phyloP scores from a whole-genome alignment of 306 rosid species.

The Inga laurina region DNA sequence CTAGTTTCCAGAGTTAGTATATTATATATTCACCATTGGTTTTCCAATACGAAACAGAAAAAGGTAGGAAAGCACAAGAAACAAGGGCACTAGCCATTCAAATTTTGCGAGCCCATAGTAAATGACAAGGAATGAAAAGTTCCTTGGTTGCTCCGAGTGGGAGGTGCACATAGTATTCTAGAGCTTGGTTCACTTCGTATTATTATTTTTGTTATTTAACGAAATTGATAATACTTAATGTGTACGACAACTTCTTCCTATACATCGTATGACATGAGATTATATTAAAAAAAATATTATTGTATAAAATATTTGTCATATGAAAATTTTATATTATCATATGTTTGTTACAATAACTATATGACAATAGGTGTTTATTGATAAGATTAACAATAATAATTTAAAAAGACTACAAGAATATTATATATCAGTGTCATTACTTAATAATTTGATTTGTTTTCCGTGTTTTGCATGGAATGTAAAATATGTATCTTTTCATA shows the following conservation, averaged over 20 bases:
- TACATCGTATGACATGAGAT: background rate
- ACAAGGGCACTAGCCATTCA: conserved; percentile 7
- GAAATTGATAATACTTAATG: background rate
- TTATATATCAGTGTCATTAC: too few relatives aligned
- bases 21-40: background rate
- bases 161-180: background rate
- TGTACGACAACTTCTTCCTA: background rate
- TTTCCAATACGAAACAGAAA: conserved; percentile 34
- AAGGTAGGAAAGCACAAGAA: conserved; percentile 34
- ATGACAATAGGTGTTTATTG: background rate
- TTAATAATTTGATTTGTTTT: too few relatives aligned
- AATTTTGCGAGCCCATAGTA: background rate
- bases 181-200: conserved; percentile 20
- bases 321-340: background rate
- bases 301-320: background rate
- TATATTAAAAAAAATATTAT: too few relatives aligned
- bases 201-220: background rate
- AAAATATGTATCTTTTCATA: too few relatives aligned
- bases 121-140: conserved; percentile 21
- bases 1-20: conserved; percentile 24
- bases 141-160: conserved; percentile 43
- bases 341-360: background rate
- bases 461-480: too few relatives aligned
- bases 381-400: background rate
- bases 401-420: background rate